Conservation (phyloP, 1,139 yeast species). For the Hyphopichia buzzinii region DNA sequence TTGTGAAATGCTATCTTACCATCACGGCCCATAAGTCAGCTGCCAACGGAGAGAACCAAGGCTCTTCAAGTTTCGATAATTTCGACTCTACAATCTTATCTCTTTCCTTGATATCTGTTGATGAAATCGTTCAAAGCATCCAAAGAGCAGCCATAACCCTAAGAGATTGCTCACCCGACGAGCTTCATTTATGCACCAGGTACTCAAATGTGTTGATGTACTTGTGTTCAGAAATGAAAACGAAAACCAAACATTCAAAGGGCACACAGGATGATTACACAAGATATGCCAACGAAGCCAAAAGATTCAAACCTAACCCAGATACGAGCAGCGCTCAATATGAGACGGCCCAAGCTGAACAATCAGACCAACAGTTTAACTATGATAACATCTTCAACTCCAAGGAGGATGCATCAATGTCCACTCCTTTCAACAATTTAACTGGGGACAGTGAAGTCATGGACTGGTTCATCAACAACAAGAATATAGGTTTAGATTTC, state of each 20-base stretch:
- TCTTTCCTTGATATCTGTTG: constrained; percentile 63
- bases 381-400: neutral
- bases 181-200: constrained; percentile 75
- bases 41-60: constrained; percentile 11
- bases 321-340: neutral
- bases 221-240: constrained; percentile 72
- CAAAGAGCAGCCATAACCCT: constrained; percentile 73
- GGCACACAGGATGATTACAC: constrained; percentile 2
- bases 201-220: constrained; percentile 80
- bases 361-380: neutral
- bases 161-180: constrained; percentile 86
- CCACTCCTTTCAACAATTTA: constrained; percentile 18
- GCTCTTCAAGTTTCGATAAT: constrained; percentile 28
- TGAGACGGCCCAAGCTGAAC: neutral
- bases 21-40: constrained; percentile 49
- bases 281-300: neutral
- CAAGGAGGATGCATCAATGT: neutral
- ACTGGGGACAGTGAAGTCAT: constrained; percentile 57
- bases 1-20: constrained; percentile 79
- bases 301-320: neutral
- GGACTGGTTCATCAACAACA: constrained; percentile 70
- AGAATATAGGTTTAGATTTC: constrained; percentile 72
- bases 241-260: constrained; percentile 23
- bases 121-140: constrained; percentile 66
- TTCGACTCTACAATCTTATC: constrained; percentile 55